Evolutionary conservation across 2,329 filamentous ascomycete genomes (phyloP).

Genomic region (Ustulina deusta): DNA sequence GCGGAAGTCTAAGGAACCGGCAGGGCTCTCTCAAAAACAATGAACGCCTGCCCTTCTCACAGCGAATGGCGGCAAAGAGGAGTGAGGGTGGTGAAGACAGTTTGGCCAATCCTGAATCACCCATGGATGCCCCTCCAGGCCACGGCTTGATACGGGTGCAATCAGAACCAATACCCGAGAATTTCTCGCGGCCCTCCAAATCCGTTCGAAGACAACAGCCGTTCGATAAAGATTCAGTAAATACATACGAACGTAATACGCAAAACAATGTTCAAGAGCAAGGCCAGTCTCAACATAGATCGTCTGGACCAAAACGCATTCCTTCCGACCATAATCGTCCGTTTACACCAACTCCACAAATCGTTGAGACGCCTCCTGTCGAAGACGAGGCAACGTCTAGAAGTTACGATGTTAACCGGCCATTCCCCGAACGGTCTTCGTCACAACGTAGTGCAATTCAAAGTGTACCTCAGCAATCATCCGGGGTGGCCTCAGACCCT

Average conservation of each 20-base stretch:
- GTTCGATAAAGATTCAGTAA: slow-evolving; percentile 59
- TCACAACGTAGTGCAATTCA: slow-evolving; percentile 60
- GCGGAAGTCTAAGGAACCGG: slow-evolving; percentile 89
- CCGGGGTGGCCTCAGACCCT: slow-evolving; percentile 57
- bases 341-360: slow-evolving; percentile 62
- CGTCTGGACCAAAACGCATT: slow-evolving; percentile 40
- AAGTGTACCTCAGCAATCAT: slow-evolving; percentile 62
- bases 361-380: slow-evolving; percentile 72
- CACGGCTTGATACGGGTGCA: slow-evolving; percentile 71
- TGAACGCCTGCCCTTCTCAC: slow-evolving; percentile 79
- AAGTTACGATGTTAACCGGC: slow-evolving; percentile 45
- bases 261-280: slow-evolving; percentile 59
- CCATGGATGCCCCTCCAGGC: slow-evolving; percentile 61
- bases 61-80: slow-evolving; percentile 73
- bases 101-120: slow-evolving; percentile 50
- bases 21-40: slow-evolving; percentile 83
- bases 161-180: slow-evolving; percentile 75
- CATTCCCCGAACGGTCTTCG: slow-evolving; percentile 67
- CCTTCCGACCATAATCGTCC: slow-evolving; percentile 41
- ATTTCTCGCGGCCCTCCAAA: slow-evolving; percentile 71
- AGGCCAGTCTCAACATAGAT: slow-evolving; percentile 43
- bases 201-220: slow-evolving; percentile 62
- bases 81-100: slow-evolving; percentile 67
- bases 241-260: slow-evolving; percentile 61
- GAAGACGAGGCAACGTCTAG: slow-evolving; percentile 53